These are phyloP conservation scores for Xylaria sp. DNA, from an alignment of 2,329 filamentous ascomycete species.

Conservation along the genomic window DNA sequence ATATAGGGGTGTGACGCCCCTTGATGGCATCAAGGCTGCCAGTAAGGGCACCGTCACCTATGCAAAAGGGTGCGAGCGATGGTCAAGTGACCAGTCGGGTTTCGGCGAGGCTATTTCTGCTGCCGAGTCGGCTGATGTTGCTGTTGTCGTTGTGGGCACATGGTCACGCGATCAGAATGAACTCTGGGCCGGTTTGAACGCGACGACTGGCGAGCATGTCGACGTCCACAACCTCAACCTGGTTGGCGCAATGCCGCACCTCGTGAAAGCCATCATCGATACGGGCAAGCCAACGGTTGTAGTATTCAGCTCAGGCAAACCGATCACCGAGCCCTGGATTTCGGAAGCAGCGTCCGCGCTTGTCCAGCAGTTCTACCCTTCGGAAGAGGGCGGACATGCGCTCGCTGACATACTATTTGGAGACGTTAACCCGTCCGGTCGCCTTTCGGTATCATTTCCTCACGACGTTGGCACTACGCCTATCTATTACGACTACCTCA, in stretches of 20 bases:
- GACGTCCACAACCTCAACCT: slow-evolving; percentile 72
- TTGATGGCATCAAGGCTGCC: slow-evolving; percentile 73
- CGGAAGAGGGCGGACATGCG: slow-evolving; percentile 73
- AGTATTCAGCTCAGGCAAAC: slow-evolving; percentile 75
- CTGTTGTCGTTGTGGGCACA: slow-evolving; percentile 78
- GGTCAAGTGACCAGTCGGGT: slow-evolving; percentile 75
- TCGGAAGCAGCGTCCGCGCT: slow-evolving; percentile 71
- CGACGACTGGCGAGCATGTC: slow-evolving; percentile 79
- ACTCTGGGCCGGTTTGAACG: slow-evolving; percentile 76
- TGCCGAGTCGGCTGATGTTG: slow-evolving; percentile 74
- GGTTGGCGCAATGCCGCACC: slow-evolving; percentile 74
- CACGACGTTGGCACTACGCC: slow-evolving; percentile 73
- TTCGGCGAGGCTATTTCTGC: slow-evolving; percentile 73
- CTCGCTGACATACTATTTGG: slow-evolving; percentile 74
- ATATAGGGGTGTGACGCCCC: slow-evolving; percentile 73
- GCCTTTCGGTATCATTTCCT: slow-evolving; percentile 73
- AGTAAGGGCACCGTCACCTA: slow-evolving; percentile 71
- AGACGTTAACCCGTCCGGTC: slow-evolving; percentile 72
- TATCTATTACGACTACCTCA: slow-evolving; percentile 77
- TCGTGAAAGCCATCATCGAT: slow-evolving; percentile 73
- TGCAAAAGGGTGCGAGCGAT: slow-evolving; percentile 76
- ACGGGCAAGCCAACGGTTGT: slow-evolving; percentile 75
- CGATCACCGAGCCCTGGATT: slow-evolving; percentile 78
- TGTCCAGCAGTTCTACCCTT: slow-evolving; percentile 79
- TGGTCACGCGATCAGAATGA: slow-evolving; percentile 79